Evolutionary conservation across 176 grass and related monocot species (phyloP).

Genomic region (Aegilops bicornis): DNA sequence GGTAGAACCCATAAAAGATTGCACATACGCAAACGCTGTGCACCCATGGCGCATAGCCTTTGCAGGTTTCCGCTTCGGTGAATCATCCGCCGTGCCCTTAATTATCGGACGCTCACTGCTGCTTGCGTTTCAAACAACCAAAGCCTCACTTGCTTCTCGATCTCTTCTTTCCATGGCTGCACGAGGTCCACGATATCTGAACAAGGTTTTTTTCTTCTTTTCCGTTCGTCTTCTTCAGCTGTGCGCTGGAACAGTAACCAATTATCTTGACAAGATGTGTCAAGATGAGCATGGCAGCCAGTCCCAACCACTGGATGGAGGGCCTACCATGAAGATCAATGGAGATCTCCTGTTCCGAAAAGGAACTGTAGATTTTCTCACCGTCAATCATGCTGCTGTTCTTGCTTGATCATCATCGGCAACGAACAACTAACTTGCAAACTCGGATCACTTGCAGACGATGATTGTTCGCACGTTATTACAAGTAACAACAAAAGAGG

Average conservation of each 20-base stretch:
- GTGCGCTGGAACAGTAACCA: slow-evolving; percentile 20
- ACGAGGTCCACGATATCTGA: slow-evolving; percentile 24
- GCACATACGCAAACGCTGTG: slow-evolving; percentile 24
- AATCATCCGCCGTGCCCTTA: slow-evolving; percentile 12
- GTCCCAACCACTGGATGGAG: slow-evolving; percentile 21
- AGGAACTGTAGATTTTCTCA: not conserved
- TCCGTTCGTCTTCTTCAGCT: not conserved
- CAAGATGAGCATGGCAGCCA: slow-evolving; percentile 26
- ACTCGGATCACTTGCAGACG: not conserved
- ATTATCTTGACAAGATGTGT: slow-evolving; percentile 49
- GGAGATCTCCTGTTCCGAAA: not conserved
- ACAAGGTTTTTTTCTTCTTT: not conserved
- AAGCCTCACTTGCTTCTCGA: not conserved
- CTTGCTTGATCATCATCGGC: not conserved
- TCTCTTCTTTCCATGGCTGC: not conserved
- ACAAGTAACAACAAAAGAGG: not conserved
- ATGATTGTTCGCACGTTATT: too few relatives aligned
- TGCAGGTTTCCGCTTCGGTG: slow-evolving; percentile 39
- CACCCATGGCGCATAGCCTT: slow-evolving; percentile 30
- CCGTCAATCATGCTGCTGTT: not conserved
- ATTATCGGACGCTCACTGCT: not conserved
- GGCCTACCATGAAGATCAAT: not conserved
- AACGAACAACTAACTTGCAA: not conserved
- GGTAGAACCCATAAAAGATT: slow-evolving; percentile 29
- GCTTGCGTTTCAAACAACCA: not conserved